phyloP scores from a whole-genome alignment of 805 yeast species.

The Candida easanensis region DNA sequence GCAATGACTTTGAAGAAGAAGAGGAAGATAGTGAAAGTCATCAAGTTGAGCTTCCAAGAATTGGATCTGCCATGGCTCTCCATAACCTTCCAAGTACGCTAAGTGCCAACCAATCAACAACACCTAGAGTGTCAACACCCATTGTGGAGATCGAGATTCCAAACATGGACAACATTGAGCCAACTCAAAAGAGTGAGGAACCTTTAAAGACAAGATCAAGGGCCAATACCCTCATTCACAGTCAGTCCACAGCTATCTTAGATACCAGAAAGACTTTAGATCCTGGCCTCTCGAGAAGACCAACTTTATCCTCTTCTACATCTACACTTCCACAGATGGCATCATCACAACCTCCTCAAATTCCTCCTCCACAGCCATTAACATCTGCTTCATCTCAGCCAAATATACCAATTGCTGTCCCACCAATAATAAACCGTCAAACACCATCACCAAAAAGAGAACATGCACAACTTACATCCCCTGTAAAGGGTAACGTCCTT shows the following conservation, averaged over 20 bases:
- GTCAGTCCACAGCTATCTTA: slow-evolving; percentile 19
- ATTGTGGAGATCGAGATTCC: slow-evolving; percentile 69
- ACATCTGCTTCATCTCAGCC: slow-evolving; percentile 2
- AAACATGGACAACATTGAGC: slow-evolving; percentile 47
- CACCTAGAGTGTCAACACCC: slow-evolving; percentile 47
- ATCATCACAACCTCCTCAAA: background rate
- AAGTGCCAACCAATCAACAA: slow-evolving; percentile 10
- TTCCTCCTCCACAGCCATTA: background rate
- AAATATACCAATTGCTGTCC: slow-evolving; percentile 3
- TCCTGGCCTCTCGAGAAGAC: slow-evolving; percentile 22
- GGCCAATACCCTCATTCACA: slow-evolving; percentile 28
- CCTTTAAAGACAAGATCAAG: slow-evolving; percentile 26
- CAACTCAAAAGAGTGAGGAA: slow-evolving; percentile 18
- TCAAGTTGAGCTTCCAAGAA: slow-evolving; percentile 21
- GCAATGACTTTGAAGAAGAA: slow-evolving; percentile 31
- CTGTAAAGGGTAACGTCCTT: slow-evolving; percentile 24
- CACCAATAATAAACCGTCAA: slow-evolving; percentile 28
- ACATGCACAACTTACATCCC: slow-evolving; percentile 27
- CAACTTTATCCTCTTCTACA: slow-evolving; percentile 17
- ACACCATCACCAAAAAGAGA: slow-evolving; percentile 48
- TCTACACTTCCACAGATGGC: background rate
- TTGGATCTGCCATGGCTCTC: slow-evolving; percentile 20
- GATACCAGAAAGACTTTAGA: slow-evolving; percentile 24
- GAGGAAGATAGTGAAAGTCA: slow-evolving; percentile 13
- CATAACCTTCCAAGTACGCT: slow-evolving; percentile 15